A percentile compares a stretch with the other conserved stretches of the same genome.
These are phyloP conservation scores for Fusarium aywerte DNA, from an alignment of 2,329 filamentous ascomycete species.

Conservation along the genomic window DNA sequence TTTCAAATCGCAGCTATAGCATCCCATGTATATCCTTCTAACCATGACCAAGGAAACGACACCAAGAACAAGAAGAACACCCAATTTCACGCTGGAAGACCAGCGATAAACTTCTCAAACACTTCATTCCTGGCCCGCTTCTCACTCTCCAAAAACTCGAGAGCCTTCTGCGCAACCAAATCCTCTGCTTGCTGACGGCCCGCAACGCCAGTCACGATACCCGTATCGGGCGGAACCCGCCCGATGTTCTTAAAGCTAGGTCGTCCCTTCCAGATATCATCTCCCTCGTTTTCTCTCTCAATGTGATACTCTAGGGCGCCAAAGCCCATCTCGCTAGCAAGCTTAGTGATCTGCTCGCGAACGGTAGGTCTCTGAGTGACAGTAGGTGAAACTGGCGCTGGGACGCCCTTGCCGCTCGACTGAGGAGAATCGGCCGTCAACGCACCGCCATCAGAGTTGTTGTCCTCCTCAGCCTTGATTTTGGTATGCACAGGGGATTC, in stretches of 20 bases:
- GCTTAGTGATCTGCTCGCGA: constrained; percentile 46
- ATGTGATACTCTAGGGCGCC: constrained; percentile 51
- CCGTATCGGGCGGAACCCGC: constrained; percentile 49
- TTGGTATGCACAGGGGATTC: constrained; percentile 17
- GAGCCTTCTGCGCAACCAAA: constrained; percentile 54
- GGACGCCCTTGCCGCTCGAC: not conserved
- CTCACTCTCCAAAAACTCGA: constrained; percentile 51
- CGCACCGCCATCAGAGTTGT: constrained; percentile 19
- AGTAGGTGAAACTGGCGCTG: too few species aligned
- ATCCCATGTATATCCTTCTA: not conserved
- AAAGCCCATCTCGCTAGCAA: constrained; percentile 51
- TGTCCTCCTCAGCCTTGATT: constrained; percentile 29
- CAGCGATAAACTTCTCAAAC: not conserved
- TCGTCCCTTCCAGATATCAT: constrained; percentile 52
- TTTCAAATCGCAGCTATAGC: not conserved
- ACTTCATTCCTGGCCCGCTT: constrained; percentile 18
- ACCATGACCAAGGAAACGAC: not conserved
- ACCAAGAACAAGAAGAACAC: not conserved
- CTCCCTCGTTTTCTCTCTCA: constrained; percentile 22
- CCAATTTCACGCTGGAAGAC: not conserved
- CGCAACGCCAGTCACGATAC: constrained; percentile 49
- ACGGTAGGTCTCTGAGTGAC: constrained; percentile 3
- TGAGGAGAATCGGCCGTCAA: not conserved
- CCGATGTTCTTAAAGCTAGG: constrained; percentile 50
- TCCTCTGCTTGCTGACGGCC: constrained; percentile 52